These are phyloP conservation scores for Pelargonium citronellum DNA, from an alignment of 441 rosid genomes.

Conservation along the genomic window DNA sequence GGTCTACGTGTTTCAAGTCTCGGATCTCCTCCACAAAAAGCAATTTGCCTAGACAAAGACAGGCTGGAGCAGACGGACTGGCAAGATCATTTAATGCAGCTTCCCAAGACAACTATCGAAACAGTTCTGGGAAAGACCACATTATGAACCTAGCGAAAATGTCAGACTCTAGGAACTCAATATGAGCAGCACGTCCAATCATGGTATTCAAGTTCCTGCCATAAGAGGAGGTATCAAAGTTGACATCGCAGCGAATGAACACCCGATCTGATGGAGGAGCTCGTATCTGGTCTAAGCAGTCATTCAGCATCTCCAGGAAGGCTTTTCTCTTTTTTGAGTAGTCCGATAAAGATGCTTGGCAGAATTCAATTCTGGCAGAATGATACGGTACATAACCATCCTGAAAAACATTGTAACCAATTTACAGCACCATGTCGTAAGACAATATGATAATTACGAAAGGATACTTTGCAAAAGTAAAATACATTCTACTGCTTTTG, in stretches of 20 bases:
- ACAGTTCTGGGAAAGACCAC: slow-evolving; percentile 88
- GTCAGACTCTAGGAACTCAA: slow-evolving; percentile 86
- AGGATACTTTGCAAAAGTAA: neutral
- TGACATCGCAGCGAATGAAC: slow-evolving; percentile 87
- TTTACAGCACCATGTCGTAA: neutral
- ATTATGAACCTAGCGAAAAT: slow-evolving; percentile 72
- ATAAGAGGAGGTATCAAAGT: slow-evolving; percentile 63
- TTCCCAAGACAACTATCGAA: slow-evolving; percentile 17
- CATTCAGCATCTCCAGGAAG: slow-evolving; percentile 83
- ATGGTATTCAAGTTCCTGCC: slow-evolving; percentile 77
- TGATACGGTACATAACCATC: slow-evolving; percentile 98
- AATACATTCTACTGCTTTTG: neutral
- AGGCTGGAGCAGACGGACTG: neutral
- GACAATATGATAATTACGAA: neutral
- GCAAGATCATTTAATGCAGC: neutral
- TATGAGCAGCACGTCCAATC: slow-evolving; percentile 93
- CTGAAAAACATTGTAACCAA: slow-evolving; percentile 29
- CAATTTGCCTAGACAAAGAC: neutral
- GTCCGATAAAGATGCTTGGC: slow-evolving; percentile 71
- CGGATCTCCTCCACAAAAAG: neutral
- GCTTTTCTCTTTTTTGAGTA: slow-evolving; percentile 63
- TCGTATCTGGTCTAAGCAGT: slow-evolving; percentile 84
- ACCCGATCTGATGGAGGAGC: slow-evolving; percentile 59
- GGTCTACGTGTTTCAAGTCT: neutral
- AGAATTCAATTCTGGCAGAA: slow-evolving; percentile 82